Percentiles rank a stretch among this genome's conserved stretches.
These are phyloP conservation scores for Sanghuangporus sanghuang DNA, from an alignment of 1,284 basidiomycete species.

Conservation along the genomic window DNA sequence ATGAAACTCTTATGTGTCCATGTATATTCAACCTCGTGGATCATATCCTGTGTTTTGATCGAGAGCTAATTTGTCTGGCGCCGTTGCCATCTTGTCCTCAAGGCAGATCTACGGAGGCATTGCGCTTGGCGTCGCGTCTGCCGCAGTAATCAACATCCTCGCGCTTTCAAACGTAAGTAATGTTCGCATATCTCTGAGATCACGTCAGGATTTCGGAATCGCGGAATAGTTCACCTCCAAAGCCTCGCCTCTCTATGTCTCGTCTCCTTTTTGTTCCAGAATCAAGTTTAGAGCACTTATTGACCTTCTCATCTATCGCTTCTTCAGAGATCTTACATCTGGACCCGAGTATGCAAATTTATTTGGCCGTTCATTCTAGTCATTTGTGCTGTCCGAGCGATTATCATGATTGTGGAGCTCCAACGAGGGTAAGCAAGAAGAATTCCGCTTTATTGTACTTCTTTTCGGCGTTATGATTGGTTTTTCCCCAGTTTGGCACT, in stretches of 20 bases:
- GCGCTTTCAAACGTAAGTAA: conserved; percentile 63
- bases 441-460: conserved; percentile 10
- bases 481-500: neutral
- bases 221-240: conserved; percentile 4
- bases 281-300: neutral
- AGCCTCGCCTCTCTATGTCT: neutral
- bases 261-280: neutral
- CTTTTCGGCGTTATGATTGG: conserved; percentile 7
- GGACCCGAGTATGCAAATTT: conserved; percentile 63
- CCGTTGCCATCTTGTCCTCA: conserved; percentile 10
- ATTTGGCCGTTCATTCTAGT: conserved; percentile 72
- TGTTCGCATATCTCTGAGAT: neutral
- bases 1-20: neutral
- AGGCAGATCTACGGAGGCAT: conserved; percentile 78
- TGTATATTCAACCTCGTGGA: neutral
- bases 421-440: conserved; percentile 51
- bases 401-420: conserved; percentile 71
- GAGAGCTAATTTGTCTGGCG: neutral
- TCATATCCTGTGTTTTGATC: conserved; percentile 2
- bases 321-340: conserved; percentile 64
- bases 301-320: conserved; percentile 20
- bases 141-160: conserved; percentile 54
- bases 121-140: conserved; percentile 49
- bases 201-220: neutral
- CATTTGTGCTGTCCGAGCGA: conserved; percentile 59